Evolutionary conservation across 345 rosid genomes (phyloP), one percentile per base, ranked within the genome.

Genomic region (Psidium guajava): DNA sequence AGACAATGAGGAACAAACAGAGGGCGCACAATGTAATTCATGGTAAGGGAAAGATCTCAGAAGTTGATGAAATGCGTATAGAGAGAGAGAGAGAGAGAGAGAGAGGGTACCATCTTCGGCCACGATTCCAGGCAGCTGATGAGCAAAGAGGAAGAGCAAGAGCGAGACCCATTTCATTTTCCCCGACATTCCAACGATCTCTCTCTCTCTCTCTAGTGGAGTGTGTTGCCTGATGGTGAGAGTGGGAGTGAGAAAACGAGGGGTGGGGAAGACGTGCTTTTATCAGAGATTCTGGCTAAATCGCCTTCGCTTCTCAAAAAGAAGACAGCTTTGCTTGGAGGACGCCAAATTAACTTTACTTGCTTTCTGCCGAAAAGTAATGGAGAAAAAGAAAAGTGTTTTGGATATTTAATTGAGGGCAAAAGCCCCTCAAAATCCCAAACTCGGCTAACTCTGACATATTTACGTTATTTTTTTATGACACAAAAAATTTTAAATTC

Each of bases 91-190:
- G 57, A 55, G 49, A 47, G 13, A 32, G 53, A 74, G 52, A 75
- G 74, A 82, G 88, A 49, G 84, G 90, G 47, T 92, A 96, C 98
- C 98, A 88, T 96, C 98, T 74, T 94, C 95, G 5, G 90, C 93
- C 2, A 55, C 54, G 16, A 89, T 89, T 58, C 92, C 73, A 61
- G 93, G 11, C 44, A 93, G 85, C 28, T 87, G 90, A 84, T 88
- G 86, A 83, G 89, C 87, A 40, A 88, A 84, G 83, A 95, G 81
- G 84, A 93, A 85, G 88, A 91, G 24, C 50, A 84, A 82, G 73
- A 90, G 32, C 85, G 91, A 84, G 87, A 87, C 86, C 89, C 93
- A 87, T 91, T 86, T 90, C 92, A 82, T 87, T 85, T 87, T 87
- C 69, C 82, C 36, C 40, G 83, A 82, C 84, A 81, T 85, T 27